Base-by-base conservation (phyloP, 2,329 filamentous ascomycete species). In the Lachnellula willkommii region DNA sequence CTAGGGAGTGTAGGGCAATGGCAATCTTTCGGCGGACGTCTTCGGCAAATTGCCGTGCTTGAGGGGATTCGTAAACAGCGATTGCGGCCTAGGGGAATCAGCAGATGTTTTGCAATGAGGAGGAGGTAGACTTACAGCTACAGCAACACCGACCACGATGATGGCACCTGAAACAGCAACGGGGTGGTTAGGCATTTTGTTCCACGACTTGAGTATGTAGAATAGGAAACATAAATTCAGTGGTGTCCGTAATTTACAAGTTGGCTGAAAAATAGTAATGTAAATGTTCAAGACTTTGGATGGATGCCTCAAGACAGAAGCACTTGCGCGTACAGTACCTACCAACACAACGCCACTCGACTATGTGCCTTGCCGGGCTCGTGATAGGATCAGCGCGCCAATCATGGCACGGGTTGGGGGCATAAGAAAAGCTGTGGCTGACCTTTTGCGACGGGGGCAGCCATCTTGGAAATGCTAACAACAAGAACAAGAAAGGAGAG, bases 21-120 rank as follows among this genome's bases (percentile, higher is more conserved):
- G 82, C 81, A 65, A 87, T 81, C 58, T 80, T 78, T 57, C 82
- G 79, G 57, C 83, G 81, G 56, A 85, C 73, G 67, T 85, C 79
- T 60, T 83, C 78, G 60, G 82, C 79, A 65, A 81, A 79, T 63
- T 82, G 80, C 59, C 81, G 80, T 28, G 85, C 70, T 70, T 86
- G 83, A 54, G 83, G 82, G 22, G 78, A 82, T 68, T 87, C 83
- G 72, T 85, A 85, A 57, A 86, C 75, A 60, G 69, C 68, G 35
- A 70, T 65, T 46, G 69, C 69, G 36, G 67, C 66, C 67, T 69
- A 9, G 14, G 14, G 24, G 6, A 17, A 51, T 49, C 49, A 64
- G 54, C 43, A 58, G 14, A 45, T 28, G 17, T 24, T 20, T 50
- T 26, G 7, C 2, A 32, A 40, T 36, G 4, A 32, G 47, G 47